Percentiles rank a stretch among this genome's conserved stretches.
These are phyloP conservation scores for Chlorella sorokiniana DNA, from an alignment of 139 green algal species.

Conservation along the genomic window DNA sequence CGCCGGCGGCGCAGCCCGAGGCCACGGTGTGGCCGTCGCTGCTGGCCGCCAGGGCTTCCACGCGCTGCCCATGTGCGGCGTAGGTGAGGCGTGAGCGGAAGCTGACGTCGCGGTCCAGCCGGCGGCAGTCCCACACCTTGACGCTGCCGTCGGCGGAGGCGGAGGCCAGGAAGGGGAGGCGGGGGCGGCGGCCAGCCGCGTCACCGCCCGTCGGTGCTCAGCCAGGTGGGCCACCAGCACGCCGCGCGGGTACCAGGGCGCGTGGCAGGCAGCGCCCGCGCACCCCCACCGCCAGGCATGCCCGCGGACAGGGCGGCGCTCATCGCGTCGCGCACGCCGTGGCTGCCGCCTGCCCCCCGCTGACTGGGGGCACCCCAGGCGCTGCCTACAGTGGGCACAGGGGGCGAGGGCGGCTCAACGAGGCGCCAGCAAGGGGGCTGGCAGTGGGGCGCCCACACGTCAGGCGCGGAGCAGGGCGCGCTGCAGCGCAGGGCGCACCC, in stretches of 20 bases:
- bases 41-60: slow-evolving; percentile 55
- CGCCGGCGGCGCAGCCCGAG: slow-evolving; percentile 64
- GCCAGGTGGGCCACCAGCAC: slow-evolving; percentile 89
- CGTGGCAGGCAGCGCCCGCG: not conserved
- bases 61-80: slow-evolving; percentile 50
- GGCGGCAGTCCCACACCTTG: slow-evolving; percentile 92
- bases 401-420: not conserved
- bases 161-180: slow-evolving; percentile 79
- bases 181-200: slow-evolving; percentile 66
- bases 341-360: not conserved
- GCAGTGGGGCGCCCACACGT: not conserved
- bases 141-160: slow-evolving; percentile 83
- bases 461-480: not conserved
- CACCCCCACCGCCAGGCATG: slow-evolving; percentile 9
- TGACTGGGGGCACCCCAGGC: no score
- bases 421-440: not conserved
- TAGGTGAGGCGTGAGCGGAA: slow-evolving; percentile 89
- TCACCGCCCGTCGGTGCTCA: slow-evolving; percentile 85
- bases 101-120: slow-evolving; percentile 86
- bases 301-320: slow-evolving; percentile 27
- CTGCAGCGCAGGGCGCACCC: not conserved
- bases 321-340: slow-evolving; percentile 29
- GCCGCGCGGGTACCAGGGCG: slow-evolving; percentile 82
- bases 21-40: slow-evolving; percentile 69
- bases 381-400: no score